A percentile compares a stretch with the other conserved stretches of the same genome.
These are phyloP conservation scores for Stereocaulon alpinum DNA, from an alignment of 495 filamentous ascomycete species.

Conservation along the genomic window DNA sequence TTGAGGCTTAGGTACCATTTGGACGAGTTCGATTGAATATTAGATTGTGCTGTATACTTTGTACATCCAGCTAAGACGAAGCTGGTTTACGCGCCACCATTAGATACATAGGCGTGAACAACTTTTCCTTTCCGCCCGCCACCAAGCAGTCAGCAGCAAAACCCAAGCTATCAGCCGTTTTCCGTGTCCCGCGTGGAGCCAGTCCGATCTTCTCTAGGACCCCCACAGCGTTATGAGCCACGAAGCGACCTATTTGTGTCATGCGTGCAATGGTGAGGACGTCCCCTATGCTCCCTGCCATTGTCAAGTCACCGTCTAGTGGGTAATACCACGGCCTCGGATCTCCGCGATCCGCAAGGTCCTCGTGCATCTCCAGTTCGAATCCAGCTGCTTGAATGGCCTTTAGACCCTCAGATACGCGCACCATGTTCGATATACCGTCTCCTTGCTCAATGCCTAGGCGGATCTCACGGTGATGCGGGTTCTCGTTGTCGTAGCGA, in stretches of 20 bases:
- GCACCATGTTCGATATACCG: conserved; percentile 98
- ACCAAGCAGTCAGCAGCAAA: conserved; percentile 79
- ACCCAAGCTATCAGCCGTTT: conserved; percentile 85
- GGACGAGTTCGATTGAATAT: no score
- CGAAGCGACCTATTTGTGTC: conserved; percentile 71
- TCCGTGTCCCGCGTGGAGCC: conserved; percentile 79
- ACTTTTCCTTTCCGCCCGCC: conserved; percentile 78
- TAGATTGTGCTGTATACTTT: conserved; percentile 8
- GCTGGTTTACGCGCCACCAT: conserved; percentile 88
- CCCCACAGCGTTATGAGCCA: conserved; percentile 73
- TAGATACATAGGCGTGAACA: conserved; percentile 98
- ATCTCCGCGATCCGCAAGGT: conserved; percentile 76
- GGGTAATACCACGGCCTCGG: conserved; percentile 91
- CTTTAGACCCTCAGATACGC: conserved; percentile 65
- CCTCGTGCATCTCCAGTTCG: conserved; percentile 74
- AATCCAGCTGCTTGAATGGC: conserved; percentile 90
- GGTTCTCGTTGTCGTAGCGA: conserved; percentile 79
- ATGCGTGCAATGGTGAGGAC: conserved; percentile 78
- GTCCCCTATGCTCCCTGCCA: conserved; percentile 71
- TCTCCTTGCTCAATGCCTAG: conserved; percentile 94
- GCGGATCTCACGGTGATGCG: conserved; percentile 80
- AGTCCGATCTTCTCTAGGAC: conserved; percentile 63
- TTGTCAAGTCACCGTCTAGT: conserved; percentile 68
- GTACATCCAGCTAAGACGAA: conserved; percentile 59
- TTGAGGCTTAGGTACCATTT: no score